phyloP scores from a whole-genome alignment of 352 stramenopile genomes.

The Pythium rhizo-oryzae region DNA sequence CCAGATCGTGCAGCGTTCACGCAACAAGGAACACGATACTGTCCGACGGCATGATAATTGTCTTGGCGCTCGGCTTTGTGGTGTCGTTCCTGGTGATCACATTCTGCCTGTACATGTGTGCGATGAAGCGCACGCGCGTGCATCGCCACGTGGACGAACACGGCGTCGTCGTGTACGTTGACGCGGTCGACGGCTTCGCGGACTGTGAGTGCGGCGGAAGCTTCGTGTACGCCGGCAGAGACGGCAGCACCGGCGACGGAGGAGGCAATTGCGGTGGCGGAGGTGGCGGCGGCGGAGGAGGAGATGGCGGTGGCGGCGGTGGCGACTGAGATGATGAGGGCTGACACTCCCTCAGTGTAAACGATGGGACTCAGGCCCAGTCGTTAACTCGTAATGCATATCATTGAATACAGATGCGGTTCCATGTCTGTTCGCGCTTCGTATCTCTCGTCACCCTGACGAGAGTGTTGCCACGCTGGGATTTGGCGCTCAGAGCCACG shows the following conservation, averaged over 20 bases:
- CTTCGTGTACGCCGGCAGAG: neutral
- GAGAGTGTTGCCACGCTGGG: too few relatives aligned
- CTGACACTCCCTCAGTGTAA: too few relatives aligned
- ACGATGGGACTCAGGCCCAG: too few relatives aligned
- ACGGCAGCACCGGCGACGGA: too few relatives aligned
- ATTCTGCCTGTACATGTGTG: neutral
- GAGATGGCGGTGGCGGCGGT: too few relatives aligned
- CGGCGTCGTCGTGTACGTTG: slow-evolving; percentile 6
- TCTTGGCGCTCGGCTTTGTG: neutral
- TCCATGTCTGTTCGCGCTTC: too few relatives aligned
- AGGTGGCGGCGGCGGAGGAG: too few relatives aligned
- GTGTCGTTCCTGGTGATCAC: neutral
- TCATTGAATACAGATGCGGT: too few relatives aligned
- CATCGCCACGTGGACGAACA: slow-evolving; percentile 14
- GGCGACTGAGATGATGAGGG: too few relatives aligned
- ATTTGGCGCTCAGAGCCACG: too few relatives aligned
- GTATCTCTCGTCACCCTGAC: too few relatives aligned
- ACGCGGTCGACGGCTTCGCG: neutral
- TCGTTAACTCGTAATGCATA: too few relatives aligned
- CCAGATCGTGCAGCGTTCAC: neutral
- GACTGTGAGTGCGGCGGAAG: slow-evolving; percentile 11
- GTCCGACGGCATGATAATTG: neutral
- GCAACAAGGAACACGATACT: neutral
- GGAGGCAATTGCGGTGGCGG: neutral
- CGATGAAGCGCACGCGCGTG: neutral